Conservation (phyloP, 139 green algal genomes). For the Ettlia oleoabundans region DNA sequence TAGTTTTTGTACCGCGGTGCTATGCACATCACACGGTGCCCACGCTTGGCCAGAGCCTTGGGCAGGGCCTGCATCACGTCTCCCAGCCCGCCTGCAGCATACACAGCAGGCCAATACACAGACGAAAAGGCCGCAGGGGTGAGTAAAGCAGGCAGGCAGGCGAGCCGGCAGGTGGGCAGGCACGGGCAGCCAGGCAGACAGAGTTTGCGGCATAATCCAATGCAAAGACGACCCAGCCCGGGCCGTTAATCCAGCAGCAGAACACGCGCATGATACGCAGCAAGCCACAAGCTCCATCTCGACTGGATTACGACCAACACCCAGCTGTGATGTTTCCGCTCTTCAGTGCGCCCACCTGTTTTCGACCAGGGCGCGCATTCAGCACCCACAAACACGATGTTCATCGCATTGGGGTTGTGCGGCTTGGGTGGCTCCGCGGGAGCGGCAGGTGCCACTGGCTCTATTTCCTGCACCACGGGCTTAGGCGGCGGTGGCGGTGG, state of each 20-base stretch:
- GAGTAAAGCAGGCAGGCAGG: not conserved
- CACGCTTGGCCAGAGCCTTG: constrained; percentile 80
- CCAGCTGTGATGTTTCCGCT: too few species aligned
- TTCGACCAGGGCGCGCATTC: constrained; percentile 98
- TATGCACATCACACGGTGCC: constrained; percentile 92
- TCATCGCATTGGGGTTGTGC: constrained; percentile 83
- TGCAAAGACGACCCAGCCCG: too few species aligned
- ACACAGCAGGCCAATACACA: not conserved
- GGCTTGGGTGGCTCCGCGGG: constrained; percentile 46
- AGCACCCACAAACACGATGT: constrained; percentile 95
- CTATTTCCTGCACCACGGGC: constrained; percentile 5
- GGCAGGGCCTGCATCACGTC: constrained; percentile 96
- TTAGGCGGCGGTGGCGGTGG: constrained; percentile 4
- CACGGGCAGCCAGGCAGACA: too few species aligned
- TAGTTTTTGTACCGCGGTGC: constrained; percentile 84
- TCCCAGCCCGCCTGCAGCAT: constrained; percentile 87
- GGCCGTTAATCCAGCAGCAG: not conserved
- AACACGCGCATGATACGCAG: too few species aligned
- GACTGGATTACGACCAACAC: too few species aligned
- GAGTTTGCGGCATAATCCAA: too few species aligned
- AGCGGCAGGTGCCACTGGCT: constrained; percentile 16
- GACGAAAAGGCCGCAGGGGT: not conserved
- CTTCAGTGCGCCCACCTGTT: constrained; percentile 62
- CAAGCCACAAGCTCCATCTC: too few species aligned
- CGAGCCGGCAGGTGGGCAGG: too few species aligned